phyloP scores from a whole-genome alignment of 164 flowering plant species.

The Magnolia sinica region DNA sequence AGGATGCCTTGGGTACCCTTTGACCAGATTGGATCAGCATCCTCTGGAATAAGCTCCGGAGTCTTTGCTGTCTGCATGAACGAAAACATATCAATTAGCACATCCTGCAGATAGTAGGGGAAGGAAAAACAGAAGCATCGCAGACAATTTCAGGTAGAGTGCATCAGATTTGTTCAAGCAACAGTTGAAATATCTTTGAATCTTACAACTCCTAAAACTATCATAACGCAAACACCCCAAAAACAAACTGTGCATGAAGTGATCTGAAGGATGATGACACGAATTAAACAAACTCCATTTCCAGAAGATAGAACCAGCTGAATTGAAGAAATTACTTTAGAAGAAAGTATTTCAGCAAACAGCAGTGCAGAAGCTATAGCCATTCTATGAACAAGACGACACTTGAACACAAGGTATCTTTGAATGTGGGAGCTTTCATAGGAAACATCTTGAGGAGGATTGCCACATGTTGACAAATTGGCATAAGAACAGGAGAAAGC shows the following conservation, averaged over 20 bases:
- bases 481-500: too few relatives aligned
- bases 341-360: not conserved
- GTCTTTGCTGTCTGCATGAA: slow-evolving; percentile 54
- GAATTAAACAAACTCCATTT: not conserved
- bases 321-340: not conserved
- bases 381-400: too few relatives aligned
- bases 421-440: too few relatives aligned
- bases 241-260: not conserved
- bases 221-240: too few relatives aligned
- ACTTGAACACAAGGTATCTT: too few relatives aligned
- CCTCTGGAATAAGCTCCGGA: slow-evolving; percentile 83
- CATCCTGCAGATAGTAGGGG: not conserved
- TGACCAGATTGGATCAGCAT: slow-evolving; percentile 54
- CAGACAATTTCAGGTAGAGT: not conserved
- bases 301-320: not conserved
- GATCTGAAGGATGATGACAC: not conserved
- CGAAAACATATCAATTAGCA: slow-evolving; percentile 5
- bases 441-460: too few relatives aligned
- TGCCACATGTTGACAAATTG: too few relatives aligned
- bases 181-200: too few relatives aligned
- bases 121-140: not conserved
- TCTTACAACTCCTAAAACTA: too few relatives aligned
- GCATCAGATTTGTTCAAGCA: too few relatives aligned
- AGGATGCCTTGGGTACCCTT: slow-evolving; percentile 41
- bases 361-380: not conserved